Evolutionary conservation across 2,329 filamentous ascomycete species (phyloP).

Genomic region (Albifimbria verrucaria): DNA sequence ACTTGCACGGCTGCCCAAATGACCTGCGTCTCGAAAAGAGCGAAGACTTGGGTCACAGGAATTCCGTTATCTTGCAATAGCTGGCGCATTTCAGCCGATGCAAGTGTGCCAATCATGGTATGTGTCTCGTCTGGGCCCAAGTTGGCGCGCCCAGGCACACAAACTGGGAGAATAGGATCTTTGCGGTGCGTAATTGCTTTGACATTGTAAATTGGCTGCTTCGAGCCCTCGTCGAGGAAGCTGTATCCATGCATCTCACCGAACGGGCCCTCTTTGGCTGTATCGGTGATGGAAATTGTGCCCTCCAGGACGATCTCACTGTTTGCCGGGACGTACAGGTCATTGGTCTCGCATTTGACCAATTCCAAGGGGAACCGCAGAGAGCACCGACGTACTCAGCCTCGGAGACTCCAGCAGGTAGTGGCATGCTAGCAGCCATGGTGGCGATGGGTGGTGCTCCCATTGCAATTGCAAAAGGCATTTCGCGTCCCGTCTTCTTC

Average conservation of each 20-base stretch:
- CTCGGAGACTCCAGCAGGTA: conserved; percentile 46
- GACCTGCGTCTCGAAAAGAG: conserved; percentile 43
- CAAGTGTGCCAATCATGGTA: conserved; percentile 38
- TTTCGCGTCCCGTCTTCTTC: conserved; percentile 35
- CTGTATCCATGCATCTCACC: conserved; percentile 33
- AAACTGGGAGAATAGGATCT: conserved; percentile 45
- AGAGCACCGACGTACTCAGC: conserved; percentile 45
- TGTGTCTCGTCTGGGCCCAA: neutral
- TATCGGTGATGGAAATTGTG: conserved; percentile 26
- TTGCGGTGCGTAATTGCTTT: conserved; percentile 45
- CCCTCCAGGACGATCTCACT: conserved; percentile 50
- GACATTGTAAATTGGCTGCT: conserved; percentile 38
- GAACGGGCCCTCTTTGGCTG: conserved; percentile 45
- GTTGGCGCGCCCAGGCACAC: conserved; percentile 37
- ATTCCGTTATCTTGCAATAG: conserved; percentile 32
- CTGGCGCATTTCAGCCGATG: conserved; percentile 38
- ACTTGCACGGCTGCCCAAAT: conserved; percentile 52
- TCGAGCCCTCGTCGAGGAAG: conserved; percentile 30
- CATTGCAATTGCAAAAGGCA: conserved; percentile 41
- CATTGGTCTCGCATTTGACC: conserved; percentile 48
- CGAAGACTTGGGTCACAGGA: conserved; percentile 39
- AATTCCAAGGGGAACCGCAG: conserved; percentile 41
- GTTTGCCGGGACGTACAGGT: conserved; percentile 44
- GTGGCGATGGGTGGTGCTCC: conserved; percentile 49
- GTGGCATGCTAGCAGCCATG: conserved; percentile 45